Percentiles rank a stretch among this genome's conserved stretches.
Evolutionary conservation across 2,329 filamentous ascomycete species (phyloP).

Genomic region (Diplodia sapinea): DNA sequence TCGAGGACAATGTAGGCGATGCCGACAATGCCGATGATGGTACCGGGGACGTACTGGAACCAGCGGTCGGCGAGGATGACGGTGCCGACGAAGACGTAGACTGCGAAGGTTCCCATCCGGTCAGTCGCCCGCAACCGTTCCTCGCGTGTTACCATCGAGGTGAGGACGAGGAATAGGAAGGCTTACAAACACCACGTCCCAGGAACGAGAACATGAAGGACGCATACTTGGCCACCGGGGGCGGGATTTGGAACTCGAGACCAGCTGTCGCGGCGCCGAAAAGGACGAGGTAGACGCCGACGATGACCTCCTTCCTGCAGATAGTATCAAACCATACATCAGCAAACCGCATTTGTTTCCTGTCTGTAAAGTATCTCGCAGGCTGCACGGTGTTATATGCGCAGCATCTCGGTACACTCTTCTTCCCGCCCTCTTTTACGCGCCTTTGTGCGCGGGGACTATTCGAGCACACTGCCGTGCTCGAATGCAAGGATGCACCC

Average conservation of each 20-base stretch:
- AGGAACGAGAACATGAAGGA: constrained; percentile 98
- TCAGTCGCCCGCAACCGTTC: constrained; percentile 32
- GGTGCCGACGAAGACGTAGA: constrained; percentile 94
- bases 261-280: constrained; percentile 70
- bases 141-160: not conserved
- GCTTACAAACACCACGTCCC: constrained; percentile 91
- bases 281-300: constrained; percentile 85
- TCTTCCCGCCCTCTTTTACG: not conserved
- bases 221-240: constrained; percentile 89
- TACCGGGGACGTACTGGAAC: constrained; percentile 76
- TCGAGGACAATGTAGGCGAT: constrained; percentile 69
- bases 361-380: not conserved
- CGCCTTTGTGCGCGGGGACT: not conserved
- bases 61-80: constrained; percentile 74
- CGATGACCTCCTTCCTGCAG: constrained; percentile 71
- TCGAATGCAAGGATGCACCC: no score
- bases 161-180: not conserved
- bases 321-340: not conserved
- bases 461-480: constrained; percentile 32
- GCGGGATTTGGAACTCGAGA: constrained; percentile 88
- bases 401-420: not conserved
- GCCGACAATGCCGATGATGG: constrained; percentile 77
- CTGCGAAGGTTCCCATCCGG: constrained; percentile 53
- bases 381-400: not conserved
- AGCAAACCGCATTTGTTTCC: not conserved